Base-by-base conservation (phyloP, 495 filamentous ascomycete genomes). In the Penicillium waksmanii region DNA sequence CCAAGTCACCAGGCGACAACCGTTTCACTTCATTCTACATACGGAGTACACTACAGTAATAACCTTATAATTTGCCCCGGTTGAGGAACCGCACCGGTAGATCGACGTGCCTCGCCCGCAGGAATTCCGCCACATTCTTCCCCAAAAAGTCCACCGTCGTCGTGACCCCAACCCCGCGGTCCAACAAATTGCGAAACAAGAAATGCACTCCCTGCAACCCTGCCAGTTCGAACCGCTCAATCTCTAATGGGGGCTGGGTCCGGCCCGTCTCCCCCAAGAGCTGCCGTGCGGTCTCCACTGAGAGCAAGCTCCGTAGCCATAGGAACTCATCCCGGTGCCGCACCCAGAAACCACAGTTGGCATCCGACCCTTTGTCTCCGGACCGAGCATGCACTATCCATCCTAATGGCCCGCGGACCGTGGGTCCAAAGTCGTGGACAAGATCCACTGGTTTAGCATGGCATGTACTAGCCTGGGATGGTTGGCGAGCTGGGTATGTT, bases 101-200 rank as follows among this genome's bases (percentile, higher is more conserved):
- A 67, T 81, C 79, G 17, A 84, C 82, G 62, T 76, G 67, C 38
- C 70, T 70, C 36, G 73, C 70, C 36, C 83, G 69, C 53, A 86
- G 51, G 58, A 70, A 85, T 66, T 85, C 82, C 31, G 79, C 82
- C 19, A 84, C 77, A 55, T 84, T 84, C 69, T 86, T 86, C 2
- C 81, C 83, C 55, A 86, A 62, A 46, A 81, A 77, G 55, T 86
- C 83, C 34, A 80, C 73, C 1, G 73, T 79, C 15, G 73, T 77
- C 0, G 78, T 80, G 42, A 76, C 78, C 15, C 72, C 77, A 1
- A 84, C 82, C 5, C 83, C 84, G 9, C 82, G 73, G 38, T 83
- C 83, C 23, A 87, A 65, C 27, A 80, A 58, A 53, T 84, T 81
- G 50, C 80, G 77, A 40, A 86, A 77, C 21, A 85, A 66, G 69